Conservation (phyloP, 1,139 yeast species). For the Lodderomyces parapsilosis region DNA sequence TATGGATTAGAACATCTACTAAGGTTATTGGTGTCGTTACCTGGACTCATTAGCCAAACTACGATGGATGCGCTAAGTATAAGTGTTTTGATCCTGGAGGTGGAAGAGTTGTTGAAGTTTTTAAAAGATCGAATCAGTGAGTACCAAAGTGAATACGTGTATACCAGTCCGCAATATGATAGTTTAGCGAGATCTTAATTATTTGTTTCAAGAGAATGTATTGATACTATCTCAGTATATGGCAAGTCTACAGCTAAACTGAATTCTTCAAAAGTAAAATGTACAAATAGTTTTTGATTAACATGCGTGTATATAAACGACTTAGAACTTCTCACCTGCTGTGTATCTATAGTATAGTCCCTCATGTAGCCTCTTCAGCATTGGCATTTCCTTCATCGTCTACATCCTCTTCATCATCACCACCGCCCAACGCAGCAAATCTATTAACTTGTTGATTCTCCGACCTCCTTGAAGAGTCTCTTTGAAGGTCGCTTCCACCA, state of each 20-base stretch:
- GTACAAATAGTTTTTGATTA: not conserved
- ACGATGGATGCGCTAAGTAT: conserved; percentile 79
- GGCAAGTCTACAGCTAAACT: too few relatives aligned
- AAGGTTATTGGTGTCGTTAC: conserved; percentile 71
- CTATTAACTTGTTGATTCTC: conserved; percentile 48
- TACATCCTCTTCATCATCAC: conserved; percentile 8
- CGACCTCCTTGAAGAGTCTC: conserved; percentile 46
- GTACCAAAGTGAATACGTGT: conserved; percentile 48
- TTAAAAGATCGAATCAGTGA: conserved; percentile 48
- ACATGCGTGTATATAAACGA: not conserved
- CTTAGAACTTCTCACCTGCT: not conserved
- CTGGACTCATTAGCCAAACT: conserved; percentile 76
- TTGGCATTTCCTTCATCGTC: conserved; percentile 4
- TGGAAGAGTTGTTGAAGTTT: conserved; percentile 54
- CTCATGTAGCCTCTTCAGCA: not conserved
- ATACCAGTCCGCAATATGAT: conserved; percentile 66
- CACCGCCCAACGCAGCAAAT: conserved; percentile 54
- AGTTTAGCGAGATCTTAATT: conserved; percentile 29
- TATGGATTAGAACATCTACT: conserved; percentile 82
- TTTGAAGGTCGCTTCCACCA: conserved; percentile 26
- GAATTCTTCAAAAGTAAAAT: too few relatives aligned
- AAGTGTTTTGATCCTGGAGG: conserved; percentile 39
- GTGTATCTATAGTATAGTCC: not conserved
- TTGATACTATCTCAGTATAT: too few relatives aligned
- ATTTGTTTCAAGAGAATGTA: not conserved